These are phyloP conservation scores for Kodamaea fukazawae DNA, from an alignment of 805 yeast species.

Conservation along the genomic window DNA sequence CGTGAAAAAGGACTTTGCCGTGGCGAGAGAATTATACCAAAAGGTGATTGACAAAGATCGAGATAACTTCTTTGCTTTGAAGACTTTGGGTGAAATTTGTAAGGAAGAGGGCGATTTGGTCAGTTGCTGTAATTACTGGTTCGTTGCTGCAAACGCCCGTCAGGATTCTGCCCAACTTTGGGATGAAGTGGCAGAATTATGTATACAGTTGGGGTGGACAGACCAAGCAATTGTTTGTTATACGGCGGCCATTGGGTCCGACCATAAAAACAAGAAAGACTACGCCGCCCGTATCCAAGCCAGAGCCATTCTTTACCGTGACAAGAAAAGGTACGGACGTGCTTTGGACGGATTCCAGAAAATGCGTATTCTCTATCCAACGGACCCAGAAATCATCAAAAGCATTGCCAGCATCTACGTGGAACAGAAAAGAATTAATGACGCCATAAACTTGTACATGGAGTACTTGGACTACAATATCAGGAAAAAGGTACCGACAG, in stretches of 20 bases:
- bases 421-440: slow-evolving; percentile 59
- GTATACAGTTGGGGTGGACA: slow-evolving; percentile 61
- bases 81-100: slow-evolving; percentile 83
- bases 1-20: slow-evolving; percentile 58
- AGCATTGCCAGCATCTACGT: slow-evolving; percentile 54
- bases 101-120: slow-evolving; percentile 61
- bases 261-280: slow-evolving; percentile 46
- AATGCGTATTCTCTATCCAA: slow-evolving; percentile 53
- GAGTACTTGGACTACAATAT: slow-evolving; percentile 61
- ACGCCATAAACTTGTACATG: slow-evolving; percentile 71
- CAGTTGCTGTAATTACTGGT: slow-evolving; percentile 79
- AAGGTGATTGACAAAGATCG: slow-evolving; percentile 78
- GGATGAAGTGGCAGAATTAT: slow-evolving; percentile 69
- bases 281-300: slow-evolving; percentile 45
- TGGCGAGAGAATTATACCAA: slow-evolving; percentile 57
- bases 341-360: slow-evolving; percentile 73
- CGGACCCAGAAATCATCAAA: slow-evolving; percentile 56
- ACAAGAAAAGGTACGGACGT: slow-evolving; percentile 62
- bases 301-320: slow-evolving; percentile 65
- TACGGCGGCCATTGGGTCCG: slow-evolving; percentile 54
- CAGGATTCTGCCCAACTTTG: slow-evolving; percentile 77
- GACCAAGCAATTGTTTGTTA: slow-evolving; percentile 82
- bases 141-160: slow-evolving; percentile 74
- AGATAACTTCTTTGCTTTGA: slow-evolving; percentile 77
- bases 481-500: slow-evolving; percentile 15